A percentile compares a stretch with the other conserved stretches of the same genome.
Conservation (phyloP, 805 yeast genomes). For the Candida coleopterorum region DNA sequence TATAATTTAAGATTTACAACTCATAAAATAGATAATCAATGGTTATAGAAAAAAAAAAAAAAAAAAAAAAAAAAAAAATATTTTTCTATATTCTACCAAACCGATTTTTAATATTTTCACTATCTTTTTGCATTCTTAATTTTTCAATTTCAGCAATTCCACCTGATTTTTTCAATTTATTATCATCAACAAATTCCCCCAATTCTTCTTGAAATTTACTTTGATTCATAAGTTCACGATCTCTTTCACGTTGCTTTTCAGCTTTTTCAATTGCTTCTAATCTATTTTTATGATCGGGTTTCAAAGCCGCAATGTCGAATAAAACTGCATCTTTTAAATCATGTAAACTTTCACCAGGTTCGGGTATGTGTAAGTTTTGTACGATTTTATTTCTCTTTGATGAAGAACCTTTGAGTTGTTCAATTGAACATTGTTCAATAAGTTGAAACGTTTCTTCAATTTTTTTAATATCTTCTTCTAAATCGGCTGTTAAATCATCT, state of each 20-base stretch:
- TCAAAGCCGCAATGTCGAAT: conserved; percentile 69
- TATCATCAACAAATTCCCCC: conserved; percentile 76
- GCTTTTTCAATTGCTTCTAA: conserved; percentile 87
- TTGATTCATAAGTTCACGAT: conserved; percentile 48
- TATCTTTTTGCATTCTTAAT: conserved; percentile 60
- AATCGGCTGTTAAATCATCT: conserved; percentile 75
- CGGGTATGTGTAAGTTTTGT: conserved; percentile 45
- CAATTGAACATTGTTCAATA: conserved; percentile 76
- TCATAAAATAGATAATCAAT: conserved; percentile 6
- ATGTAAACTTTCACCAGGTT: conserved; percentile 59
- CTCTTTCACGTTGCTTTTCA: conserved; percentile 72
- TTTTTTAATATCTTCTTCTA: conserved; percentile 74
- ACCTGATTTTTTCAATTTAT: conserved; percentile 74
- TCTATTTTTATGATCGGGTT: conserved; percentile 80
- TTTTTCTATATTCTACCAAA: conserved; percentile 25
- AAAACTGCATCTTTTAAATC: conserved; percentile 72
- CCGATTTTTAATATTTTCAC: conserved; percentile 56
- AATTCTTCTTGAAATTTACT: conserved; percentile 82
- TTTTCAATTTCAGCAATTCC: conserved; percentile 87
- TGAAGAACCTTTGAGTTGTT: conserved; percentile 62
- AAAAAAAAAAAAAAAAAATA: too few relatives aligned
- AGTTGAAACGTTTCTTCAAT: conserved; percentile 78
- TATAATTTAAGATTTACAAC: conserved; percentile 17
- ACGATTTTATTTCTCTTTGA: conserved; percentile 32
- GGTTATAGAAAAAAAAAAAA: too few relatives aligned